Evolutionary conservation across 495 filamentous ascomycete species (phyloP).

Genomic region (Barbatosphaeria neglecta): DNA sequence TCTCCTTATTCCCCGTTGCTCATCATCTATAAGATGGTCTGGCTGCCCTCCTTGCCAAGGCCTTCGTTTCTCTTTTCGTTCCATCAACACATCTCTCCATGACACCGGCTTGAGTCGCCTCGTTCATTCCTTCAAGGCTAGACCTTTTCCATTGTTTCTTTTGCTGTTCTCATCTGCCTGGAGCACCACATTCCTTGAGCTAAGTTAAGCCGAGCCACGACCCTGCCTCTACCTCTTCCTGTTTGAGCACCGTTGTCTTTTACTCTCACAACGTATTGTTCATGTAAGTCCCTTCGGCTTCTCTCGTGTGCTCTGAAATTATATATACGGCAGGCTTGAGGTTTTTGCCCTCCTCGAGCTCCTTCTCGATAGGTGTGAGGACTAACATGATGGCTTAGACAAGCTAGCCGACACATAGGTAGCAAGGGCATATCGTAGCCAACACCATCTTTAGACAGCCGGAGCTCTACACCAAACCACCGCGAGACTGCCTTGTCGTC

Average conservation of each 20-base stretch:
- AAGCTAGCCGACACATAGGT: not conserved
- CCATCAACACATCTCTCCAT: slow-evolving; percentile 1
- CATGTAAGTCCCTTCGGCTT: not conserved
- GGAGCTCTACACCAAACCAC: not conserved
- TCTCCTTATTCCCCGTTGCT: slow-evolving; percentile 12
- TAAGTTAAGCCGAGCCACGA: slow-evolving; percentile 13
- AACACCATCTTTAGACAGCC: slow-evolving; percentile 8
- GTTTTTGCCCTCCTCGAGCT: too few species aligned
- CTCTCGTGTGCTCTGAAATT: too few species aligned
- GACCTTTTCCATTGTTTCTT: slow-evolving; percentile 16
- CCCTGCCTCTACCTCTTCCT: slow-evolving; percentile 4
- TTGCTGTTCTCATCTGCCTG: slow-evolving; percentile 22
- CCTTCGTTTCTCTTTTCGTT: slow-evolving; percentile 6
- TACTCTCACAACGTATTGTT: not conserved
- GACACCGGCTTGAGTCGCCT: slow-evolving; percentile 14
- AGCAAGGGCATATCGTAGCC: slow-evolving; percentile 1
- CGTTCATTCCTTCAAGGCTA: slow-evolving; percentile 24
- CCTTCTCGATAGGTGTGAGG: not conserved
- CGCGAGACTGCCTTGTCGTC: slow-evolving; percentile 20
- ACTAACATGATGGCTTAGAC: not conserved
- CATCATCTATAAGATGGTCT: slow-evolving; percentile 10
- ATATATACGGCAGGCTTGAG: too few species aligned
- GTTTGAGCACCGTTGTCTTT: not conserved
- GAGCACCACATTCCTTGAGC: slow-evolving; percentile 28
- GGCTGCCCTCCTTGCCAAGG: slow-evolving; percentile 12